phyloP scores from a whole-genome alignment of 148 eudicot species.

The Gaultheria prostrata region DNA sequence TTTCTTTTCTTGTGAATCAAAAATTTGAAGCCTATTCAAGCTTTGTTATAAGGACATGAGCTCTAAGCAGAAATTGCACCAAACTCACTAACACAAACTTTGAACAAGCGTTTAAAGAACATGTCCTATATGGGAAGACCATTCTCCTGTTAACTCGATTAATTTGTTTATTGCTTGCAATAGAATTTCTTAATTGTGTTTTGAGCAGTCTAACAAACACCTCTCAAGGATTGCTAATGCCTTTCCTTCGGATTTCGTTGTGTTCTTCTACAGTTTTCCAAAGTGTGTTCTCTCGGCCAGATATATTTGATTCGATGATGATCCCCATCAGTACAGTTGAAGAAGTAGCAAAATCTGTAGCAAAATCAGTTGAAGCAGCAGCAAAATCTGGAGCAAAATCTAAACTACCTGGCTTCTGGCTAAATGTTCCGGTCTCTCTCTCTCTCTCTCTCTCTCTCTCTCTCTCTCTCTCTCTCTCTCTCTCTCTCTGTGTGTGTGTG shows the following conservation, averaged over 20 bases:
- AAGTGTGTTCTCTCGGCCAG: slow-evolving; percentile 21
- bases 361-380: slow-evolving; percentile 40
- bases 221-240: background rate
- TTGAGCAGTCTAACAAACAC: no score
- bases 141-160: background rate
- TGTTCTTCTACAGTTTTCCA: slow-evolving; percentile 49
- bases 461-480: background rate
- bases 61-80: background rate
- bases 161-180: background rate
- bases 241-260: background rate
- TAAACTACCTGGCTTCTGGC: slow-evolving; percentile 49
- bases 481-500: no score
- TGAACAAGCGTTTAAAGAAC: background rate
- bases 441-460: slow-evolving; percentile 1
- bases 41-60: background rate
- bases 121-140: background rate
- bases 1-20: no score
- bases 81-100: background rate
- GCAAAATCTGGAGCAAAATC: background rate
- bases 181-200: background rate
- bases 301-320: slow-evolving; percentile 34
- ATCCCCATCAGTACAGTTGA: slow-evolving; percentile 23
- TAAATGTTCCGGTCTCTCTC: slow-evolving; percentile 71
- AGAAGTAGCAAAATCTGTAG: slow-evolving; percentile 22
- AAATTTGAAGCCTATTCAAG: no score